A percentile compares a stretch with the other conserved stretches of the same genome.
Evolutionary conservation across 108 stramenopile species (phyloP).

Genomic region (Fragilaria radians): DNA sequence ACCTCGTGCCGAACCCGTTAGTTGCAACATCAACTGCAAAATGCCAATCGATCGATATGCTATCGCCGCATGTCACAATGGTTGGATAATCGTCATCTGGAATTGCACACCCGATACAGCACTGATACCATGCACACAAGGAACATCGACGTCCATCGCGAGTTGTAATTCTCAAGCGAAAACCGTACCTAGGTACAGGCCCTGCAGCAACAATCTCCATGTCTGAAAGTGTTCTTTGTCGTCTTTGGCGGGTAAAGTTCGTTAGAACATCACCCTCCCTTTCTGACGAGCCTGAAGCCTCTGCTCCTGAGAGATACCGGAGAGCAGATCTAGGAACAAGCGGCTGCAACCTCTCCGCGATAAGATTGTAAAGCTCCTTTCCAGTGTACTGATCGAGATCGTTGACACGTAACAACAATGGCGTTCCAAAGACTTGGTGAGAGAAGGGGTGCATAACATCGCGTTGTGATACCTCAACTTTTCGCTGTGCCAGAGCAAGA

Average conservation of each 20-base stretch:
- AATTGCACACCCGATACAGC: constrained; percentile 82
- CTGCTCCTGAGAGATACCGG: constrained; percentile 18
- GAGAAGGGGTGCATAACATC: constrained; percentile 72
- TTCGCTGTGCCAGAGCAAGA: constrained; percentile 74
- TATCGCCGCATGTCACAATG: constrained; percentile 78
- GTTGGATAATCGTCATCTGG: constrained; percentile 71
- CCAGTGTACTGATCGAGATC: constrained; percentile 68
- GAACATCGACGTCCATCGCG: constrained; percentile 76
- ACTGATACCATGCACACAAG: constrained; percentile 78
- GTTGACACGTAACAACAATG: constrained; percentile 62
- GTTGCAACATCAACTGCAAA: constrained; percentile 74
- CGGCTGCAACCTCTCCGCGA: constrained; percentile 50
- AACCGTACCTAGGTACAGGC: constrained; percentile 71
- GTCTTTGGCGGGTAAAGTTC: constrained; percentile 20
- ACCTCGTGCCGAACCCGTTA: constrained; percentile 63
- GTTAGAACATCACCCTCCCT: neutral
- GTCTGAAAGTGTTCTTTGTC: constrained; percentile 49
- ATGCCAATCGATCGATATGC: constrained; percentile 84
- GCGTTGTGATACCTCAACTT: constrained; percentile 45
- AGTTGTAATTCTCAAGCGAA: constrained; percentile 67
- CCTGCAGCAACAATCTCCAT: constrained; percentile 71
- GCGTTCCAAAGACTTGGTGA: constrained; percentile 72
- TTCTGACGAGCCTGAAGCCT: constrained; percentile 1
- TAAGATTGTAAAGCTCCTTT: constrained; percentile 61
- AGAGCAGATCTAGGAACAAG: constrained; percentile 50